Evolutionary conservation across 2,329 filamentous ascomycete genomes (phyloP).

Genomic region (Lachnellula occidentalis): DNA sequence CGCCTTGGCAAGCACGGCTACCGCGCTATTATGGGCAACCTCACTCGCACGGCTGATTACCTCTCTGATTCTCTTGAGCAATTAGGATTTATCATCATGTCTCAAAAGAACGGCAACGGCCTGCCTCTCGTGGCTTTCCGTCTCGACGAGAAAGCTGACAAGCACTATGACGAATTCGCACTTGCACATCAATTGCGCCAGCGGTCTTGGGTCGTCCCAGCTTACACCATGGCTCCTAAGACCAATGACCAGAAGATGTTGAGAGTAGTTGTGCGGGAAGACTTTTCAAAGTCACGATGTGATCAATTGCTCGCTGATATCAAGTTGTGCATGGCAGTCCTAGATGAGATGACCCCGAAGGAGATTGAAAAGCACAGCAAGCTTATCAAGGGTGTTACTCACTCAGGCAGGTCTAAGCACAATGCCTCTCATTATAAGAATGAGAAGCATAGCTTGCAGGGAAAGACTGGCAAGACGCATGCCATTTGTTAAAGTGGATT

Average conservation of each 20-base stretch:
- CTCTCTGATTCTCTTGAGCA: conserved; percentile 66
- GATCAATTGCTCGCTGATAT: conserved; percentile 75
- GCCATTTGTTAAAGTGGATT: conserved; percentile 58
- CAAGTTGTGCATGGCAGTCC: conserved; percentile 65
- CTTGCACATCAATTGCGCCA: conserved; percentile 81
- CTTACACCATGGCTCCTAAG: conserved; percentile 94
- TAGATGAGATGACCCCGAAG: conserved; percentile 69
- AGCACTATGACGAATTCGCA: conserved; percentile 67
- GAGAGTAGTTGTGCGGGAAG: conserved; percentile 86
- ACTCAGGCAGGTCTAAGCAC: conserved; percentile 23
- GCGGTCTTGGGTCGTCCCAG: conserved; percentile 88
- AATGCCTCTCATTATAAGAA: conserved; percentile 38
- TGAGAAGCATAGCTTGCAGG: conserved; percentile 83
- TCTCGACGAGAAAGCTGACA: conserved; percentile 41
- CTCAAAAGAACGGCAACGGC: conserved; percentile 67
- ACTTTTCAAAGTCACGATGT: conserved; percentile 78
- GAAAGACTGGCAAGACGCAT: conserved; percentile 87
- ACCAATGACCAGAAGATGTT: conserved; percentile 82
- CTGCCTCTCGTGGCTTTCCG: conserved; percentile 89
- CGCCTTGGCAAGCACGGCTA: conserved; percentile 91
- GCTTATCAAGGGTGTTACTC: conserved; percentile 53
- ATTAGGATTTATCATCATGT: conserved; percentile 85
- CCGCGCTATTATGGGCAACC: conserved; percentile 87
- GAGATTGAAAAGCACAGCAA: conserved; percentile 64
- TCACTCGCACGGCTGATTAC: conserved; percentile 86